Conservation (phyloP, 2,329 filamentous ascomycete species). For the Sporothrix sp. region DNA sequence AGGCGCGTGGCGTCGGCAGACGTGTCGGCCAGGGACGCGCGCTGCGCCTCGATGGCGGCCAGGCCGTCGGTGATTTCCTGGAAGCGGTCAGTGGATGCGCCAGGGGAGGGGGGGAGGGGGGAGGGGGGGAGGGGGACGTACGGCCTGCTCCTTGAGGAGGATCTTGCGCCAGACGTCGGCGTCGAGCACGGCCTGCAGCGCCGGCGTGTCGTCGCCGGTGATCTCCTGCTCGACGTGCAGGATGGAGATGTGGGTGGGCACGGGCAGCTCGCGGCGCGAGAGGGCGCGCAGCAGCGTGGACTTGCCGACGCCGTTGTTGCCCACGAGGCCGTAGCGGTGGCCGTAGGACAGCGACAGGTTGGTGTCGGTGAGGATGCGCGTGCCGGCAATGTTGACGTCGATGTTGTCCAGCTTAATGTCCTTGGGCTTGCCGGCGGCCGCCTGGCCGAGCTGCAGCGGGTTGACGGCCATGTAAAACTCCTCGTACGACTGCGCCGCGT, state of each 20-base stretch:
- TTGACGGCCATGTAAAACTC: conserved; percentile 99
- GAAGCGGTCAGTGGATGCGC: conserved; percentile 23
- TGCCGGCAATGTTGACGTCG: conserved; percentile 84
- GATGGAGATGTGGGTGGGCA: conserved; percentile 97
- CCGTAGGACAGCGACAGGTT: conserved; percentile 84
- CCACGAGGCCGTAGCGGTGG: conserved; percentile 90
- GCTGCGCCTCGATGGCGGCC: conserved; percentile 64
- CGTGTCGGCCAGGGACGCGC: conserved; percentile 77
- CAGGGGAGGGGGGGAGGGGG: no score
- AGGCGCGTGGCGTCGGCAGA: conserved; percentile 78
- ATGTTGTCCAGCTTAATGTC: conserved; percentile 97
- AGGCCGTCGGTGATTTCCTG: conserved; percentile 75
- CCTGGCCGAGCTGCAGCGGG: conserved; percentile 72
- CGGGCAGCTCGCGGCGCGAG: conserved; percentile 83
- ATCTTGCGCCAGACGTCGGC: conserved; percentile 99
- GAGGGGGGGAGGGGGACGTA: no score
- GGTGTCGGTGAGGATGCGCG: conserved; percentile 83
- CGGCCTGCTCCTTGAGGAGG: conserved; percentile 72
- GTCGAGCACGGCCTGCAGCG: conserved; percentile 88
- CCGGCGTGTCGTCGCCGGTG: conserved; percentile 87
- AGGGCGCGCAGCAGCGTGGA: conserved; percentile 88
- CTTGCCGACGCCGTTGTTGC: conserved; percentile 98
- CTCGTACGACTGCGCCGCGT: conserved; percentile 85
- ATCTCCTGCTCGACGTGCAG: conserved; percentile 99
- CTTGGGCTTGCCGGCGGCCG: conserved; percentile 78